Conservation (phyloP, 1,284 basidiomycete species). For the Irpex sp. region DNA sequence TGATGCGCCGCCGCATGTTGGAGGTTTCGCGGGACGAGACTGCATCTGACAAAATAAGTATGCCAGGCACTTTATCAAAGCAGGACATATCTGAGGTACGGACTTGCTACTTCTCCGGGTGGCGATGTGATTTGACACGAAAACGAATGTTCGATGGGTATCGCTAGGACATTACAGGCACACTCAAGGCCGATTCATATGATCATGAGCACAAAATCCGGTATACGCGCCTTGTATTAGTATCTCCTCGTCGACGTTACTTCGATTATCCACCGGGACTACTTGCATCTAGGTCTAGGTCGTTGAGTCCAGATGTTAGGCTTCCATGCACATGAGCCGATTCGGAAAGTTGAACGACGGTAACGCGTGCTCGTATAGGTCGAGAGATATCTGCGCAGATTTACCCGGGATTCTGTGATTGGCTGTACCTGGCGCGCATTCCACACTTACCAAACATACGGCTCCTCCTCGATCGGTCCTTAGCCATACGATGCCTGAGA, state of each 20-base stretch:
- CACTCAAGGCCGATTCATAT: not conserved
- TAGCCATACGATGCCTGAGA: not conserved
- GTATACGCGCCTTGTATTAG: too few species aligned
- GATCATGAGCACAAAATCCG: not conserved
- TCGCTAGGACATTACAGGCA: not conserved
- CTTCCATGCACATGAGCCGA: too few species aligned
- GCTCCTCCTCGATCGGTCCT: not conserved
- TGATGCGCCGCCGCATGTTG: not conserved
- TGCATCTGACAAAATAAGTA: too few species aligned
- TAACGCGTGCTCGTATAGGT: too few species aligned
- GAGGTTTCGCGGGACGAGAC: not conserved
- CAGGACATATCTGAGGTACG: not conserved
- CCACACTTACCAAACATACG: not conserved
- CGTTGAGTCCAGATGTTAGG: too few species aligned
- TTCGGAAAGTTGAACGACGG: too few species aligned
- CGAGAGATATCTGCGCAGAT: too few species aligned
- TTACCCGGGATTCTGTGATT: not conserved
- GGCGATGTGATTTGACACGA: not conserved
- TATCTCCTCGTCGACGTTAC: too few species aligned
- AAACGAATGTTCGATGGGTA: not conserved
- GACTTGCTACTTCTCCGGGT: not conserved
- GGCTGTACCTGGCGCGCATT: not conserved
- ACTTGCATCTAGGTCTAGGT: too few species aligned
- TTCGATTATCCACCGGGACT: too few species aligned
- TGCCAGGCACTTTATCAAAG: not conserved